Evolutionary conservation across 768 basidiomycete species (phyloP).

Genomic region (Punctularia strigosozonata): DNA sequence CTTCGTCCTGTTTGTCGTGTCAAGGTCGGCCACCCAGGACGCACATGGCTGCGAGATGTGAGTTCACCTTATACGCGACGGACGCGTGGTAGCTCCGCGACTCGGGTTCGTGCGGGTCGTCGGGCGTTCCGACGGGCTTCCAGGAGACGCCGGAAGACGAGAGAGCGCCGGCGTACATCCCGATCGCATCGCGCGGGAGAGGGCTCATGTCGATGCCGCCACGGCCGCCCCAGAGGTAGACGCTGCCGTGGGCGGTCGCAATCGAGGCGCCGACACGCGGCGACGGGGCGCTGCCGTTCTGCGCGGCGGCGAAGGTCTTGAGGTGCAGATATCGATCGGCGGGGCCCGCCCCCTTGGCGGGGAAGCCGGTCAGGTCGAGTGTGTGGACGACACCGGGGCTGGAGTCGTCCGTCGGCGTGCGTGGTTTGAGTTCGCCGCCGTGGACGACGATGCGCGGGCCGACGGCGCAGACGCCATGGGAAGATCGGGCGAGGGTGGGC

Average conservation of each 20-base stretch:
- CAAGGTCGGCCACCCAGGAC: not conserved
- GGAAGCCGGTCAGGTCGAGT: slow-evolving; percentile 10
- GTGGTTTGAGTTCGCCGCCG: slow-evolving; percentile 31
- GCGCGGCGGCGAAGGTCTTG: not conserved
- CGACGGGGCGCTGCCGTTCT: slow-evolving; percentile 3
- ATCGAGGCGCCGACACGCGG: slow-evolving; percentile 16
- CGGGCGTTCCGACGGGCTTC: slow-evolving; percentile 16
- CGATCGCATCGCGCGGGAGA: slow-evolving; percentile 16
- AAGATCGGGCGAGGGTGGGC: slow-evolving; percentile 23
- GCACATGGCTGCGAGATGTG: not conserved
- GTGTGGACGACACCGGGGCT: slow-evolving; percentile 13
- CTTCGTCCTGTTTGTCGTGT: slow-evolving; percentile 12
- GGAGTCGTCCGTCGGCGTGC: slow-evolving; percentile 25
- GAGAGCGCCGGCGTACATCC: slow-evolving; percentile 14
- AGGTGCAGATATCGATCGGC: not conserved
- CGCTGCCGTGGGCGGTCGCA: slow-evolving; percentile 1
- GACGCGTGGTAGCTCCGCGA: slow-evolving; percentile 25
- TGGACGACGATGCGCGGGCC: slow-evolving; percentile 21
- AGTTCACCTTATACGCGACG: slow-evolving; percentile 17
- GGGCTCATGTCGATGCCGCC: slow-evolving; percentile 28
- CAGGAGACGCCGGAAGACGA: slow-evolving; percentile 11
- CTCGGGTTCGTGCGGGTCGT: slow-evolving; percentile 21
- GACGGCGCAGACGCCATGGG: slow-evolving; percentile 25
- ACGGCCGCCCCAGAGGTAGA: slow-evolving; percentile 34
- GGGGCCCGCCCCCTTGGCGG: not conserved